Evolutionary conservation across 345 rosid genomes (phyloP).

Genomic region (Lepidium didymum): DNA sequence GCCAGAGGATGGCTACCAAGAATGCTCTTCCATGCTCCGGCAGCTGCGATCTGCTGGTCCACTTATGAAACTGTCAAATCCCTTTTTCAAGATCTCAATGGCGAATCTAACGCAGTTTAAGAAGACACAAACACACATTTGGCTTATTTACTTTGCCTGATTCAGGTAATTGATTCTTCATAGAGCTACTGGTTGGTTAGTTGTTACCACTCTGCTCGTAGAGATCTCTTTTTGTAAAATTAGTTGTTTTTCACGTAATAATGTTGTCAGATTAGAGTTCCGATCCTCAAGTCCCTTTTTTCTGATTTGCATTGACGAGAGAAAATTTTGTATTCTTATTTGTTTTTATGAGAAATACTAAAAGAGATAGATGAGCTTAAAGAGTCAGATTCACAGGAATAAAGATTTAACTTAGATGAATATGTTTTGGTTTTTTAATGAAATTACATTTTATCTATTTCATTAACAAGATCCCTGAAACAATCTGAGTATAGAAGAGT

Average conservation of each 20-base stretch:
- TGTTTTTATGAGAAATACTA: not conserved
- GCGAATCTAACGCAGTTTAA: slow-evolving; percentile 35
- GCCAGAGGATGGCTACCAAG: slow-evolving; percentile 94
- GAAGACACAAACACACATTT: not conserved
- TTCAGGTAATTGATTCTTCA: slow-evolving; percentile 16
- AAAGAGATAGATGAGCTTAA: slow-evolving; percentile 4
- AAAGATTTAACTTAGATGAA: not conserved
- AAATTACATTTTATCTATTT: not conserved
- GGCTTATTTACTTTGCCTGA: slow-evolving; percentile 7
- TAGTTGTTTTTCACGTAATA: slow-evolving; percentile 2
- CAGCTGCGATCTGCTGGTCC: slow-evolving; percentile 98
- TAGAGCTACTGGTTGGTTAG: slow-evolving; percentile 15
- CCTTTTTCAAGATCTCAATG: slow-evolving; percentile 60
- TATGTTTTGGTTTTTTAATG: not conserved
- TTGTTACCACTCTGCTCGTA: not conserved
- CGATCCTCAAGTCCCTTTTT: not conserved
- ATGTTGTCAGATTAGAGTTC: slow-evolving; percentile 21
- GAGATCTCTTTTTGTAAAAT: slow-evolving; percentile 15
- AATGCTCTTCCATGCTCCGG: slow-evolving; percentile 99
- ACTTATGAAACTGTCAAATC: slow-evolving; percentile 73
- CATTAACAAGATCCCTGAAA: not conserved
- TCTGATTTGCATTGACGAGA: slow-evolving; percentile 2
- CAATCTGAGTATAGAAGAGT: not conserved
- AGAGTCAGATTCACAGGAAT: not conserved
- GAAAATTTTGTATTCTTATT: slow-evolving; percentile 18